phyloP scores from a whole-genome alignment of 2,329 filamentous ascomycete genomes.

The Blumeriella jaapii region DNA sequence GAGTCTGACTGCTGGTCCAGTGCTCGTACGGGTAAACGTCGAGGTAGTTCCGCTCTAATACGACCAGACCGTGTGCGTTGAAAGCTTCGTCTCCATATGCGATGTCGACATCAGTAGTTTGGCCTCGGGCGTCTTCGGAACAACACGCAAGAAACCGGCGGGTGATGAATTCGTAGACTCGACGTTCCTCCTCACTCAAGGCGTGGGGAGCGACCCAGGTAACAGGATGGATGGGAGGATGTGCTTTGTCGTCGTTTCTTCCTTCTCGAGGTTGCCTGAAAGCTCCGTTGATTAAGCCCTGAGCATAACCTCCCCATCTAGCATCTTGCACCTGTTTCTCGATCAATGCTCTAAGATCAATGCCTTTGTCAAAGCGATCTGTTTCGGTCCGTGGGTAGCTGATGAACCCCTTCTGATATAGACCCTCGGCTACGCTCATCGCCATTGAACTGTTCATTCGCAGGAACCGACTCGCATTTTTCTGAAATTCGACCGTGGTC shows the following conservation, averaged over 20 bases:
- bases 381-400: constrained; percentile 97
- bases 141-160: constrained; percentile 92
- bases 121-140: constrained; percentile 86
- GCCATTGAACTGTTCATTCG: constrained; percentile 85
- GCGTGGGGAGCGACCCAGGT: constrained; percentile 58
- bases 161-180: constrained; percentile 85
- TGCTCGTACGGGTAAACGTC: constrained; percentile 95
- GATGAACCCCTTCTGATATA: constrained; percentile 93
- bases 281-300: constrained; percentile 58
- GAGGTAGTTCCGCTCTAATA: constrained; percentile 82
- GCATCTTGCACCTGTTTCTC: constrained; percentile 71
- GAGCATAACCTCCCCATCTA: constrained; percentile 73
- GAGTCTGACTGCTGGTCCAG: constrained; percentile 77
- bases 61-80: constrained; percentile 69
- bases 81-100: constrained; percentile 76
- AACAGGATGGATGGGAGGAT: constrained; percentile 93
- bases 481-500: constrained; percentile 93
- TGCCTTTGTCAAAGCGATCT: constrained; percentile 84
- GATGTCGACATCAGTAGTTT: constrained; percentile 74
- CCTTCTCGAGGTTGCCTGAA: constrained; percentile 77
- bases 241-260: constrained; percentile 87
- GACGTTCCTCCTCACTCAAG: constrained; percentile 56
- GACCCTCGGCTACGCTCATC: constrained; percentile 74
- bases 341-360: constrained; percentile 69
- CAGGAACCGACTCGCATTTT: constrained; percentile 81